Base-by-base conservation (phyloP, 2,329 filamentous ascomycete species). In the Fusarium incarnatum region DNA sequence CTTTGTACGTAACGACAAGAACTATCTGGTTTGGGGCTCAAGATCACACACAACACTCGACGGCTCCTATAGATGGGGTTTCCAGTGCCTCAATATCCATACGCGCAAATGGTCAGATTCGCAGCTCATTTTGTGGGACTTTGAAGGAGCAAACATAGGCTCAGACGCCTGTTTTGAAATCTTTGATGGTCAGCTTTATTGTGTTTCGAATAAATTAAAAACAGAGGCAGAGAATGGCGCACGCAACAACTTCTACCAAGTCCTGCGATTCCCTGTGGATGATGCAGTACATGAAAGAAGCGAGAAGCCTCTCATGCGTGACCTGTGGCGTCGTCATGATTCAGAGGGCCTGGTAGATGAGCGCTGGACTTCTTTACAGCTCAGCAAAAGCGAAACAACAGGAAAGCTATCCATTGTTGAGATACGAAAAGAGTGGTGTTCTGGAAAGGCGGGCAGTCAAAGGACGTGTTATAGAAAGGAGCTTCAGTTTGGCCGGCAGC, bases 131-230 rank as follows among this genome's bases (percentile, higher is more conserved):
- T 80, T 93, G 5, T 79, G 85, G 40, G 83, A 88, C 25, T 82
- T 92, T 60, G 85, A 87, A 45, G 91, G 90, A 3, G 85, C 83
- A 20, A 90, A 92, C 47, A 83, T 94, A 32, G 90, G 89, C 8
- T 86, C 86, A 13, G 89, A 88, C 0, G 82, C 92, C n/a, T 91
- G 88, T 64, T 94, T 94, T 74, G 90, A 92, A 64, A 86, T 94
- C 20, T 83, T 92, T 64, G 83, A 88, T 40, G 85, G 83, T 12
- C 83, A 88, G 70, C 88, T 94, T 42, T 94, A 94, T 71, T 90
- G 86, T 0, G 79, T 94, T 8, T 92, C 91, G 0, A 94, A 89
- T 67, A 86, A 89, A 68, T 86, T 86, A 3, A 84, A 85, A 5
- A 87, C 88, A 55, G 87, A 91, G 60, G 83, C 87, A 0, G 87